Evolutionary conservation across 129 eudicot species (phyloP), one percentile per base, ranked within the genome.

Genomic region (Centrapalus pauciflorus): DNA sequence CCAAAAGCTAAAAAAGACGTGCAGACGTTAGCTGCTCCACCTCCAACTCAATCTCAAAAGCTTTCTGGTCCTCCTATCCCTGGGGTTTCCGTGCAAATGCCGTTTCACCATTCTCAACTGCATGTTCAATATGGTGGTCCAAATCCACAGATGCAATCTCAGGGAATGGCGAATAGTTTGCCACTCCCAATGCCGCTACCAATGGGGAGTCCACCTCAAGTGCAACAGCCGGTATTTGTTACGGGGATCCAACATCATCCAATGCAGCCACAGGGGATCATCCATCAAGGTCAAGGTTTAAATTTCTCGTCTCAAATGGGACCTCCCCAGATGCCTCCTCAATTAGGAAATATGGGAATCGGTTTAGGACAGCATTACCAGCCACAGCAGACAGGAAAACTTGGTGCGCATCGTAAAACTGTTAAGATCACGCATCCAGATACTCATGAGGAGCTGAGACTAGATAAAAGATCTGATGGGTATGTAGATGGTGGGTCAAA

Each of bases 351-450:
- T 56, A 55, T 86, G 33, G 95, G 86, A 46, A 72, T 90, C 9
- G 83, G 70, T 48, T 54, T 86, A 35, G 55, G 73, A 13, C 77
- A 79, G 28, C 97, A 79, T 20, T 90, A 74, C 63, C 38, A 11
- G 23, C 40, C 25, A 14, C 95, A 80, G 57, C 79, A 59, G 43
- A 66, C 77, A 7, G 86, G 72, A 24, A 77, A 67, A 29, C 74
- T 30, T 30, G 73, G 71, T 3, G 72, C 62, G 55, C 45, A 66
- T 9, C 87, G 90, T 43, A 89, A 73, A 72, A 43, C 85, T 17
- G 96, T 90, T 14, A 90, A 90, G 84, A 90, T 86, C 27, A 90
- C 95, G 58, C 89, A 90, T 57, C 97, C 97, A 3, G 85, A 90
- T 1, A 90, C 97, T 29, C 95, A 76, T 21, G 95, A 86, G 72